phyloP scores from a whole-genome alignment of 495 filamentous ascomycete genomes.

The Neurospora cerealis region DNA sequence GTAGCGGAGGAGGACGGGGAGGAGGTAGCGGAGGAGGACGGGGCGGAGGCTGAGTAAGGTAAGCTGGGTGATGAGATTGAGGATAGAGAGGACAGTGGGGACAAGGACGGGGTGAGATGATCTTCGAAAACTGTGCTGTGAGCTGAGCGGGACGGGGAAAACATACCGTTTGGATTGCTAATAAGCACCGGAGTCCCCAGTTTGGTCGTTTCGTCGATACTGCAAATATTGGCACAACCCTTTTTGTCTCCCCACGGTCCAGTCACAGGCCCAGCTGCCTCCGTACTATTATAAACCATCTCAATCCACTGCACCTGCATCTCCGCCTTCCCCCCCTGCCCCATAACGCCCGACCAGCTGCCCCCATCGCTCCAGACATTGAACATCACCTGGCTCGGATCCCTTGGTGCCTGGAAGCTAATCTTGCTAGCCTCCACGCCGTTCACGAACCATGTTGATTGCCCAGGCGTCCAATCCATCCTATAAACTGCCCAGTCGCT shows the following conservation, averaged over 20 bases:
- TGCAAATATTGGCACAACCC: conserved; percentile 35
- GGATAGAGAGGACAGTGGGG: neutral
- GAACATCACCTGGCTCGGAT: conserved; percentile 51
- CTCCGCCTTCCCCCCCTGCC: conserved; percentile 42
- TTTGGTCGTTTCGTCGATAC: conserved; percentile 37
- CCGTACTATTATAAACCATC: conserved; percentile 55
- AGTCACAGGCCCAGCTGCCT: neutral
- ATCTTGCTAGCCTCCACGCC: conserved; percentile 44
- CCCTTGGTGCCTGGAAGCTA: conserved; percentile 51
- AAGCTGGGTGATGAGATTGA: neutral
- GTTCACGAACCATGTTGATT: conserved; percentile 59
- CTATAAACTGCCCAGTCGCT: conserved; percentile 58
- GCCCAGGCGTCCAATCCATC: conserved; percentile 57
- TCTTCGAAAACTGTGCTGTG: neutral
- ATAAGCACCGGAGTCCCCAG: conserved; percentile 26
- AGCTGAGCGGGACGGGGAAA: neutral
- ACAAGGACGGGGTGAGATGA: neutral
- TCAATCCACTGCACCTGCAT: conserved; percentile 69
- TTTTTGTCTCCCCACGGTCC: conserved; percentile 4
- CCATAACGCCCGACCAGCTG: conserved; percentile 62
- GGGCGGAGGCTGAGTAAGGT: neutral
- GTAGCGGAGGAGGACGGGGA: neutral
- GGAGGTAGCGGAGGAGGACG: neutral
- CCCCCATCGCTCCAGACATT: conserved; percentile 73
- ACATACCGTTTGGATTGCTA: conserved; percentile 9